Conservation (phyloP, 78 protist genomes). For the Dictyostelium firmibasis region DNA sequence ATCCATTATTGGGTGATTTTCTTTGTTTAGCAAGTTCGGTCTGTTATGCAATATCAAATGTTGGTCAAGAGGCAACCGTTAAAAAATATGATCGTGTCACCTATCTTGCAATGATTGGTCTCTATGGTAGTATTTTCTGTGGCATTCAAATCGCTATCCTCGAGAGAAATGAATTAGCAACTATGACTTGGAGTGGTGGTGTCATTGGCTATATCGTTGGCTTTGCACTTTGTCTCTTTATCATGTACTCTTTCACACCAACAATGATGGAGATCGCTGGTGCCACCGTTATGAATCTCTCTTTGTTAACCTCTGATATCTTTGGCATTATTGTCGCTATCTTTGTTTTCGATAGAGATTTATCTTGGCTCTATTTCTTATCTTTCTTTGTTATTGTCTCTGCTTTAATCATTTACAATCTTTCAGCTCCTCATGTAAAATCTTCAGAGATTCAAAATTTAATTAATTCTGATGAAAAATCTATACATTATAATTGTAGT, state of each 20-base stretch:
- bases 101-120: constrained; percentile 78
- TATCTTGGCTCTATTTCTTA: constrained; percentile 77
- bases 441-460: constrained; percentile 19
- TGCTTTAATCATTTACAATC: constrained; percentile 77
- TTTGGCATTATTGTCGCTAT: constrained; percentile 80
- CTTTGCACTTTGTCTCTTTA: constrained; percentile 82
- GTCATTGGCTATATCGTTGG: constrained; percentile 64
- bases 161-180: constrained; percentile 50
- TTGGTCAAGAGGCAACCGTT: constrained; percentile 84
- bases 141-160: constrained; percentile 70
- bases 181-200: constrained; percentile 46
- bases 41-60: constrained; percentile 87
- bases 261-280: constrained; percentile 65
- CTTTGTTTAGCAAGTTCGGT: constrained; percentile 46
- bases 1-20: constrained; percentile 82
- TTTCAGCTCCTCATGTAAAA: constrained; percentile 53
- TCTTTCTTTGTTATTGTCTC: constrained; percentile 37
- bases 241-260: constrained; percentile 85
- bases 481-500: not conserved
- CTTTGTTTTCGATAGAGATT: constrained; percentile 53
- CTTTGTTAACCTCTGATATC: constrained; percentile 89
- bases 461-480: not conserved
- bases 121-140: constrained; percentile 75
- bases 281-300: constrained; percentile 89
- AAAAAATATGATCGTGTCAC: constrained; percentile 69